These are phyloP conservation scores for Blastomyces emzantsi DNA, from an alignment of 2,329 filamentous ascomycete genomes.

Conservation along the genomic window DNA sequence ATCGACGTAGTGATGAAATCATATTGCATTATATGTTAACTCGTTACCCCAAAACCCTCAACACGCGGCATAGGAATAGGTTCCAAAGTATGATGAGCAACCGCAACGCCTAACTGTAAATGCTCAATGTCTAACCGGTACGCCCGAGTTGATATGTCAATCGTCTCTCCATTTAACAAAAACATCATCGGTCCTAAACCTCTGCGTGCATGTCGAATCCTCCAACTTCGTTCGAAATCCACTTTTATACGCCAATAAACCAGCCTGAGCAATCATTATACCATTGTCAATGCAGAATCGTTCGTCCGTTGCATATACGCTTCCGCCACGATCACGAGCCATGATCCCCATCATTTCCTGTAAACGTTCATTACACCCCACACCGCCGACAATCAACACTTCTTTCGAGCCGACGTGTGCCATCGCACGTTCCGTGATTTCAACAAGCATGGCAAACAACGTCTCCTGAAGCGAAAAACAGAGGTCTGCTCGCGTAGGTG, in stretches of 20 bases:
- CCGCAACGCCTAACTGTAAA: slow-evolving; percentile 1
- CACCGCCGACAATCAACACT: slow-evolving; percentile 93
- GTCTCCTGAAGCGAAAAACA: slow-evolving; percentile 96
- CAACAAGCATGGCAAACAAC: slow-evolving; percentile 91
- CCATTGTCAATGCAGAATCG: slow-evolving; percentile 98
- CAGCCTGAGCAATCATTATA: slow-evolving; percentile 98
- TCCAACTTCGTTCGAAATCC: slow-evolving; percentile 68
- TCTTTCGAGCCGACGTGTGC: slow-evolving; percentile 86
- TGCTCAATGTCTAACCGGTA: background rate
- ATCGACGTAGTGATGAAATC: background rate
- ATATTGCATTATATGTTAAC: background rate
- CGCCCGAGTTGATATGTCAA: background rate
- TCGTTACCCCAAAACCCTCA: background rate
- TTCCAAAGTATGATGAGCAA: background rate
- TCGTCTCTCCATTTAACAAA: slow-evolving; percentile 65
- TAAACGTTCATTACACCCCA: slow-evolving; percentile 86
- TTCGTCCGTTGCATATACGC: slow-evolving; percentile 91
- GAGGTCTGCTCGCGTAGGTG: slow-evolving; percentile 66
- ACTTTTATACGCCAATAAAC: slow-evolving; percentile 71
- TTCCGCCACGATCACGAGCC: slow-evolving; percentile 79
- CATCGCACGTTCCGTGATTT: slow-evolving; percentile 98
- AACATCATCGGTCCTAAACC: slow-evolving; percentile 75
- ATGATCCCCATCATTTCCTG: slow-evolving; percentile 99
- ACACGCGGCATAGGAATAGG: background rate
- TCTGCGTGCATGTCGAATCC: slow-evolving; percentile 76